Evolutionary conservation across 1,284 basidiomycete genomes (phyloP), one percentile per base, ranked within the genome.

Genomic region (Sporisorium scitamineum): DNA sequence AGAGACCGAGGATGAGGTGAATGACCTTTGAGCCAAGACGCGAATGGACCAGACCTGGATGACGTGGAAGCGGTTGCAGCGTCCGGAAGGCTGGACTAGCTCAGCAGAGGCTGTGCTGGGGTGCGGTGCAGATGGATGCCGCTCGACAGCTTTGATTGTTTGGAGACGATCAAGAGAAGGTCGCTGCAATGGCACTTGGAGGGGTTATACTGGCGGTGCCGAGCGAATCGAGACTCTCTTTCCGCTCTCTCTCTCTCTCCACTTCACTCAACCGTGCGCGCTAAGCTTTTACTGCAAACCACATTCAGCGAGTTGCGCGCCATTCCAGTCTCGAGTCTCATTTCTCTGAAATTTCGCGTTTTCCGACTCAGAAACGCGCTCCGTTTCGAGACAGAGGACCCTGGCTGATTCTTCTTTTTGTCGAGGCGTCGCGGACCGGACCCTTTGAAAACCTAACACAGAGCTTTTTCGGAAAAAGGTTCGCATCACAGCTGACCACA

Each of bases 211-310:
- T n/a, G n/a, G n/a, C n/a, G n/a, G n/a, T 42, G 41, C n/a, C 22
- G n/a, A 22, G 41, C 41, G 11, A n/a, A n/a, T n/a, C n/a, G 20
- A 1, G 41, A 48, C 29, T 48, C 47, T 29, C 29, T 18, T 48
- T 29, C 29, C 27, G 22, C 31, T 31, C 27, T 31, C n/a, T 52
- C 29, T 20, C 31, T 22, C 50, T 51, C 51, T 39, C 34, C 51
- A 53, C 51, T 53, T 53, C 22, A 14, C 13, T 14, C 32, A 16
- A 39, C 51, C 51, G 51, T 53, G 51, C 51, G 51, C 51, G 51
- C 34, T 53, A 10, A 37, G 22, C 6, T 14, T 18, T 4, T 27
- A 27, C 26, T 27, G 34, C 27, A n/a, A 24, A 16, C 22, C 31
- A 24, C 20, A 32, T 47, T 47, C 41, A 42, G 41, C 47, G 11